Base-by-base conservation (phyloP, 371 early-diverging fungal genomes). In the Mitosporidium daphniae region DNA sequence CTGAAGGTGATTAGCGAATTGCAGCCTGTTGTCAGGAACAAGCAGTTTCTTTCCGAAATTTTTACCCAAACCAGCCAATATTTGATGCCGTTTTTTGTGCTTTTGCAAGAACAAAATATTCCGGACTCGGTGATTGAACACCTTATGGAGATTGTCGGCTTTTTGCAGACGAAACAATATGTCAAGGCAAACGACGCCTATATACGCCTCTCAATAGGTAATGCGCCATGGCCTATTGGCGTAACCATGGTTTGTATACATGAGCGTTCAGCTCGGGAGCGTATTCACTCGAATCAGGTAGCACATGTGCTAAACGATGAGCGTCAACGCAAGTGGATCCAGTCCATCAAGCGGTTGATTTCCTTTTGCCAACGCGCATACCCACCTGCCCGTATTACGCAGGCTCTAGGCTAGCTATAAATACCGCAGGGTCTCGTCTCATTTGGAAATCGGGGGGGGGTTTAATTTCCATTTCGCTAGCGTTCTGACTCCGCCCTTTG, bases 171-270 rank as follows among this genome's bases (percentile, higher is more conserved):
- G 19, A 49, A 73, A 24, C 71, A 75, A 36, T 82, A 86, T 22
- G 47, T 70, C 39, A 57, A 66, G 32, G 91, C 91, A 6, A 75
- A 73, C 33, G 80, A 78, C 34, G 53, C 68, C 2, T 91, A 91
- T 36, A 47, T 91, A 29, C 62, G 64, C 27, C 52, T 91, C 21
- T 65, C 72, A 0, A 77, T 91, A 32, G 86, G 91, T 22, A 91
- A 91, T 42, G 71, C 84, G 6, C 74, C 86, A 1, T 91, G 91
- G 91, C 91, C 86, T n/a, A 71, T 91, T 45, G 91, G 91, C 35
- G 68, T 70, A 14, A 65, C 67, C 32, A 62, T 61, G 59, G 65
- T 65, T 40, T 61, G 61, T 51, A 80, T 82, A 37, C 84, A 89
- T 52, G 82, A 80, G 45, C 66, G 91, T 35, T 70, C 71, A 22